Evolutionary conservation across 768 basidiomycete genomes (phyloP), one percentile per base, ranked within the genome.

Genomic region (Trametes meyenii): DNA sequence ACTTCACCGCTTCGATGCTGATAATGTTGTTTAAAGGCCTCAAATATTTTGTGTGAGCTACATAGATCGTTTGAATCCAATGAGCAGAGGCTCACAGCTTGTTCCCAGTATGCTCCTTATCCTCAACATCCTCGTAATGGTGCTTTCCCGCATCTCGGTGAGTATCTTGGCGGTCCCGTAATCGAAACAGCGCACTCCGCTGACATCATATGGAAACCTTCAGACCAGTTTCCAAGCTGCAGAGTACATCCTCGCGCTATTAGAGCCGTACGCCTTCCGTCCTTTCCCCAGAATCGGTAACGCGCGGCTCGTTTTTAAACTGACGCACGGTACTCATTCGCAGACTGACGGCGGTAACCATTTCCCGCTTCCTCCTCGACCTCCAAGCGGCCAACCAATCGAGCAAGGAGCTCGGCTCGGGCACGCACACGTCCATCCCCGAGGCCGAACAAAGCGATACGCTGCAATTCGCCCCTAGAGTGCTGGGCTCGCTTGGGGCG

Each of bases 301-400:
- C 17, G 8, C 33, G 1, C 14, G 12, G n/a, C 40, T 13, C n/a
- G 40, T 14, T 13, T n/a, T 12, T 12, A 4, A n/a, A 42, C 40
- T 13, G 14, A n/a, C 40, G 40, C 40, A 42, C 11, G 14, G 11
- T n/a, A n/a, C n/a, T n/a, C 40, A 42, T n/a, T 13, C 40, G 13
- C 19, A 51, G 50, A 1, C n/a, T 51, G 35, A 51, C 50, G 19
- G 50, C 36, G 35, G 38, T 51, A 2, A 35, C 39, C 12, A 23
- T 39, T 10, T 51, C 16, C 36, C 50, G 50, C 21, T 51, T 51
- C 50, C 50, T 51, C n/a, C 50, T 51, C 36, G 50, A 36, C 36
- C 50, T 51, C 21, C 50, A 51, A n/a, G 35, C 50, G 11, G 50
- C 50, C n/a, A 51, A 51, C 13, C 50, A n/a, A 13, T 3, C 14